These are phyloP conservation scores for Lojkania enalia DNA, from an alignment of 2,329 filamentous ascomycete genomes.

Conservation along the genomic window DNA sequence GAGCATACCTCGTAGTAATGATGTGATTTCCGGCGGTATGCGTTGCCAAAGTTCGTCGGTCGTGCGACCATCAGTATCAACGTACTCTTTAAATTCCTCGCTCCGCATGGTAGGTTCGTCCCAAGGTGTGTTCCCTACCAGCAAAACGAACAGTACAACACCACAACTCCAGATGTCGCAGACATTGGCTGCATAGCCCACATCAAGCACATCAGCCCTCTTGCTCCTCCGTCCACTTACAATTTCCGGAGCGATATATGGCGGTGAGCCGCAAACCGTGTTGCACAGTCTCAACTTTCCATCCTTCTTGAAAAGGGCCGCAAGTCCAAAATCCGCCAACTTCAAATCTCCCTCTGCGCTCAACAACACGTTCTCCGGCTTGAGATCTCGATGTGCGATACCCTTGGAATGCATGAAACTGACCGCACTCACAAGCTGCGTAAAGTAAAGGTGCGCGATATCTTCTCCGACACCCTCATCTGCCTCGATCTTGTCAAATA, in stretches of 20 bases:
- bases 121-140: constrained; percentile 98
- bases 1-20: constrained; percentile 91
- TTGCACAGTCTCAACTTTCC: constrained; percentile 79
- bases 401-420: constrained; percentile 96
- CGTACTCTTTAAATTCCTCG: constrained; percentile 90
- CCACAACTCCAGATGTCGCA: constrained; percentile 98
- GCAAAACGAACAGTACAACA: constrained; percentile 92
- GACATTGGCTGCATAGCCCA: constrained; percentile 73
- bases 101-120: constrained; percentile 85
- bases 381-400: constrained; percentile 77
- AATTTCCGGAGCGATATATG: constrained; percentile 97
- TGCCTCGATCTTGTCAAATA: constrained; percentile 99
- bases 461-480: constrained; percentile 93
- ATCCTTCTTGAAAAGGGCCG: constrained; percentile 89
- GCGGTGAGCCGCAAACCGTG: constrained; percentile 92
- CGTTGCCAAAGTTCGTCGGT: constrained; percentile 83
- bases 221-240: constrained; percentile 54
- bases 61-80: constrained; percentile 76
- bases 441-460: constrained; percentile 95
- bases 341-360: constrained; percentile 85
- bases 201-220: constrained; percentile 54
- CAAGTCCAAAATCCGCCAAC: constrained; percentile 94
- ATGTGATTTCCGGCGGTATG: constrained; percentile 73
- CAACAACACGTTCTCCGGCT: constrained; percentile 91
- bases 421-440: constrained; percentile 85